phyloP scores from a whole-genome alignment of 192 early-diverging fungal genomes.

The Coemansia sp. region DNA sequence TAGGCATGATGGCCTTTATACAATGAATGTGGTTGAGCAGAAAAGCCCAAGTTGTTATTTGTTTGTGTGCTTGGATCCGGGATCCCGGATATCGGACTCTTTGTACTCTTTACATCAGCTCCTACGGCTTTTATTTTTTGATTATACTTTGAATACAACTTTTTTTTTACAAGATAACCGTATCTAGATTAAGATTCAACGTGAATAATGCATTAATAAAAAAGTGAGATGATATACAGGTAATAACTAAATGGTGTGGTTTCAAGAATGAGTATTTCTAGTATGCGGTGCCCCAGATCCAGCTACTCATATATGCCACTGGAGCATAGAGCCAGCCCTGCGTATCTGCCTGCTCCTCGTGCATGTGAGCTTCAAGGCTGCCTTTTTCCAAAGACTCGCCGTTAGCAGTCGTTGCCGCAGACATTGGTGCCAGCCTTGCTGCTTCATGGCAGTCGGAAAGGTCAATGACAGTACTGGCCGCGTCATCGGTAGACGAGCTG shows the following conservation, averaged over 20 bases:
- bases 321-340: conserved; percentile 12
- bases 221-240: background rate
- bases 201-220: background rate
- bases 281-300: conserved; percentile 16
- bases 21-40: background rate
- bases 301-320: conserved; percentile 9
- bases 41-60: background rate
- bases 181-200: background rate
- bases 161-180: background rate
- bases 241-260: background rate
- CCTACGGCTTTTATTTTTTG: background rate
- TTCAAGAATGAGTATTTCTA: background rate
- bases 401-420: background rate
- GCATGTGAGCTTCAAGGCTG: background rate
- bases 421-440: background rate
- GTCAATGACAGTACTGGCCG: conserved; percentile 17
- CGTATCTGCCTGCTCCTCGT: background rate
- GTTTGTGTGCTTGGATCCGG: background rate
- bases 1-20: background rate
- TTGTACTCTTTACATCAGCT: background rate
- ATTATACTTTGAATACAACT: no score
- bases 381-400: background rate
- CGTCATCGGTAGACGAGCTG: background rate
- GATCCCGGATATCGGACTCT: background rate
- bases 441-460: background rate